Evolutionary conservation across 2,329 filamentous ascomycete species (phyloP), one percentile per base, ranked within the genome.

Genomic region (Kalaharituber pfeilii): DNA sequence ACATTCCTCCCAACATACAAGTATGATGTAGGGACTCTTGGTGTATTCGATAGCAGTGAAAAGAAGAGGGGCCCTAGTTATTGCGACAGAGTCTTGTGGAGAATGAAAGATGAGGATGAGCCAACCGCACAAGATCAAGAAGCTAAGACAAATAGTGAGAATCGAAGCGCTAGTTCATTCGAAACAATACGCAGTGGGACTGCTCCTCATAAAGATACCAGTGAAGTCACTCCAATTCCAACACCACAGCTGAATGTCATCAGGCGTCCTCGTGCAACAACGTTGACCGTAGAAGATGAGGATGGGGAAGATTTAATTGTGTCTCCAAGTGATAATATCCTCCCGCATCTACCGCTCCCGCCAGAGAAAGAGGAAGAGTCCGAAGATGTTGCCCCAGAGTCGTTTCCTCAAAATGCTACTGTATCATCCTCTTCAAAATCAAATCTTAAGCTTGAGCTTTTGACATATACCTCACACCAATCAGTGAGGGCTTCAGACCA

Each of bases 1-100:
- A 78, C 78, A 1, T 98, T 98, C 64, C 67, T 96, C 15, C 91
- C 91, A 1, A 93, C 91, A 0, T 98, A 98, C 69, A 98, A 98
- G 67, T 98, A 98, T 62, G 93, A 98, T 64, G 75, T 94, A 26
- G 91, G 91, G n/a, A 94, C 84, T 27, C 79, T 94, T 28, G 85
- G 85, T 1, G 76, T 87, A 27, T 98, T 95, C 66, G 93, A 98
- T 69, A 86, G 88, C 0, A 94, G 88, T 61, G 91, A 96, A 66
- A 98, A 98, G 71, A 82, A 82, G 59, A 78, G 93, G 52, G 83
- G 85, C 1, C 91, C 91, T 2, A 94, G 87, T 66, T 98, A 91
- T 89, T 98, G 91, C 66, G 91, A 98, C 69, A 82, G 91, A 15
- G 88, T 98, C 47, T 69, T 98, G 0, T 98, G 64, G 62, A 62